Evolutionary conservation across 106 monocot genomes (phyloP), one percentile per base, ranked within the genome.

Genomic region (Dendrobium officinale): DNA sequence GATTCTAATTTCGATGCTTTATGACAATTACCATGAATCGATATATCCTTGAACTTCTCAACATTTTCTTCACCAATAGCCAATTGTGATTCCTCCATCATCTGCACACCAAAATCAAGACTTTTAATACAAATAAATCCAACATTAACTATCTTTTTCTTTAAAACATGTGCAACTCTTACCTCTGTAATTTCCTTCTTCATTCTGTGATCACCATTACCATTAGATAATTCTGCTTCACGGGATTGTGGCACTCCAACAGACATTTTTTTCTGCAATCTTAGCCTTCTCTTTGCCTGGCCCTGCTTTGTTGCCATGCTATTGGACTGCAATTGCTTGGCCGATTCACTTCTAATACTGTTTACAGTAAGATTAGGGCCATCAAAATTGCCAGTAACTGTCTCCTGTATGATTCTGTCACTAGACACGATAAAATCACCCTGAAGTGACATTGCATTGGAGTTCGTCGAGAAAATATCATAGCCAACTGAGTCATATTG

Each of bases 21-120:
- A 45, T 11, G 27, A n/a, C 6, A 48, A 49, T 45, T 76, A 76
- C 76, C 76, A 2, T 76, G 76, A 76, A 45, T 76, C 6, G 49
- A 76, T 6, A 49, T 6, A 76, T 26, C 49, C 11, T 24, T 13
- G 26, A 76, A 26, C 11, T 49, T 26, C 26, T 27, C 26, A 13
- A 27, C 42, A 76, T 49, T 49, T 26, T 41, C 48, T 76, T 76
- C 76, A 26, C 7, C 49, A 49, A 48, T 48, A 48, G 20, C 76
- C 26, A 41, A 15, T 45, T 7, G 47, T 27, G 76, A 76, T 51
- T 49, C 76, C 45, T 75, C n/a, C 37, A 3, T 49, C 15, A 15
- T 76, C 76, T 76, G 20, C 49, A 76, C 10, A 26, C 26, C n/a
- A 76, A 45, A 76, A 76, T 48, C 76, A 76, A 24, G 74, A 76